Evolutionary conservation across 441 rosid genomes (phyloP), one percentile per base, ranked within the genome.

Genomic region (Biscutella laevigata): DNA sequence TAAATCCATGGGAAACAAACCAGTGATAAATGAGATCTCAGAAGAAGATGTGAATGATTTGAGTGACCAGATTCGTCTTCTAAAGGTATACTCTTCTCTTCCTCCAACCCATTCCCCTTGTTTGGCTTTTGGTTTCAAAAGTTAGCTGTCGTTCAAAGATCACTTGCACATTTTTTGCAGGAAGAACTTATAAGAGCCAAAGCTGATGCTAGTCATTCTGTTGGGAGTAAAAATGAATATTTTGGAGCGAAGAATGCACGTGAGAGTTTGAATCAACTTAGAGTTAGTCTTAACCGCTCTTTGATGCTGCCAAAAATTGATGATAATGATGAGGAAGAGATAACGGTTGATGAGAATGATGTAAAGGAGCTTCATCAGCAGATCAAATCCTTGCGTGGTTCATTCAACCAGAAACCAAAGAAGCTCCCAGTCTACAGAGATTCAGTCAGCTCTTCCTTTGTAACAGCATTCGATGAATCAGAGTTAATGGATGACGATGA

Each of bases 241-340:
- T 47, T 67, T 1, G 32, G 71, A 59, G 86, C 78, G 49, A 61
- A 22, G 46, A 82, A 71, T 64, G 88, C 74, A 44, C 79, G 97
- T 2, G 92, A 79, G 33, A 86, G 82, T 83, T 72, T 86, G 74
- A 88, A 82, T 60, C 95, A 84, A 48, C 71, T 88, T 67, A 81
- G 97, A 75, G 77, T 84, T 47, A 84, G 97, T 78, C 88, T 92
- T 62, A 88, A 92, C 69, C 84, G 95, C 50, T 88, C 99, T 45
- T 69, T 92, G 66, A 73, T 92, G 53, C 69, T 86, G 28, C 88
- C 95, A 16, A 64, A 36, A 22, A 62, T 81, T 16, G 84, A 81
- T 30, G 45, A n/a, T n/a, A n/a, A 50, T 61, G 80, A 77, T 0
- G 84, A 79, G 61, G 78, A 82, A 45, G 94, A 79, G 65, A 63